Base-by-base conservation (phyloP, 352 stramenopile species). In the Pythium monospermum region DNA sequence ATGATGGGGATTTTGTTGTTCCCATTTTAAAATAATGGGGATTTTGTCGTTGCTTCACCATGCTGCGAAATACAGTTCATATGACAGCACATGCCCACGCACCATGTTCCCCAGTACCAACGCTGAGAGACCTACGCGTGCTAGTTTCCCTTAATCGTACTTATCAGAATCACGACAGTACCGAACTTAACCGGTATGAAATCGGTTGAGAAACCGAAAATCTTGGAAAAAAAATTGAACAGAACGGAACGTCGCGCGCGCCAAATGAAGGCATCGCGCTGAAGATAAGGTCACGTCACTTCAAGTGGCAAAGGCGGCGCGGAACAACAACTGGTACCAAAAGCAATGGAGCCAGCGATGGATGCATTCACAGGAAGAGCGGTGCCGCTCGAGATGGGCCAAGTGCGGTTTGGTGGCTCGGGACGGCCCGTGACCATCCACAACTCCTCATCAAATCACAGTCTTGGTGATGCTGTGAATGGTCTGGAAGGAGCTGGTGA, bases 391-490 rank as follows among this genome's bases (percentile, higher is more conserved):
- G 48, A 66, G 28, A 85, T 86, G 71, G 77, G 73, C 1, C 67
- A 44, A 19, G 45, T 88, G 30, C 74, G 71, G 2, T 50, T 88
- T 5, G 77, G 77, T 8, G 56, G 69, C 4, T 81, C 77, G 2
- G 71, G 73, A 1, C 61, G 69, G 7, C 59, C 73, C 23, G 69
- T 81, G 0, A 55, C 64, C 28, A 63, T 68, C 21, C 4, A 19
- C 10, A 13, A 33, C 19, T 13, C 8, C 13, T 13, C 30, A 35
- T 35, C 7, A 35, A 35, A 35, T 13, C 30, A 35, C 27, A 13
- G 38, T 39, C n/a, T 13, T 6, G 12, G 28, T 18, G 38, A 12
- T 25, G 13, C 23, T 26, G 33, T 36, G 33, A 31, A 58, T 22
- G 23, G n/a, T n/a, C 22, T 3, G 23, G 33, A 21, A 21, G 36